Base-by-base conservation (phyloP, 129 eudicot species). In the Centella asiatica region DNA sequence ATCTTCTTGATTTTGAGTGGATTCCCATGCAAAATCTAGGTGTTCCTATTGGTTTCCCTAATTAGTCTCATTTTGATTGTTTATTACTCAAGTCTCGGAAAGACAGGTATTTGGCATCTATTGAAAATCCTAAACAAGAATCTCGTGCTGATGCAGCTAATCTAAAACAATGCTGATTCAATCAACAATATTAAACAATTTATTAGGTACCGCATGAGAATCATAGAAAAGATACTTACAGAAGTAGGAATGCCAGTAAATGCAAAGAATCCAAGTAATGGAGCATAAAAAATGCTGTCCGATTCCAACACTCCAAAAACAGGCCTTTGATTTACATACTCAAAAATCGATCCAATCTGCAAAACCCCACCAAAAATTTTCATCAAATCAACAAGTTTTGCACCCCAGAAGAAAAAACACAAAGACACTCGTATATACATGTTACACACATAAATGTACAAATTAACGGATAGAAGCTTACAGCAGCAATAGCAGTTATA, bases 401-500 rank as follows among this genome's bases (percentile, higher is more conserved):
- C 46, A 42, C 12, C 46, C 14, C 46, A 17, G 14, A 42, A 42
- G 14, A 1, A 42, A 60, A 62, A 44, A 2, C 7, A 58, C 7
- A 36, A 37, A 29, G n/a, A n/a, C n/a, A n/a, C n/a, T n/a, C n/a
- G n/a, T n/a, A n/a, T n/a, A n/a, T n/a, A n/a, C n/a, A n/a, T n/a
- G n/a, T n/a, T n/a, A n/a, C n/a, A n/a, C 5, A 63, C 44, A 67
- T 44, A 50, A 3, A 58, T 29, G 17, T 29, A 19, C 24, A 56
- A 42, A 4, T 2, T 32, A 2, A 52, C 9, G 0, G 13, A 5
- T 2, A 50, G 66, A 53, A 31, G 22, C 85, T 76, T 79, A 85
- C 96, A 69, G 94, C 96, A 18, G 94, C 96, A 76, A 88, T 88
- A n/a, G n/a, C n/a, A n/a, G n/a, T n/a, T n/a, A n/a, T n/a, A 17